A percentile compares a stretch with the other conserved stretches of the same genome.
Conservation (phyloP, 257 asterid genomes). For the Salvia hispanica region DNA sequence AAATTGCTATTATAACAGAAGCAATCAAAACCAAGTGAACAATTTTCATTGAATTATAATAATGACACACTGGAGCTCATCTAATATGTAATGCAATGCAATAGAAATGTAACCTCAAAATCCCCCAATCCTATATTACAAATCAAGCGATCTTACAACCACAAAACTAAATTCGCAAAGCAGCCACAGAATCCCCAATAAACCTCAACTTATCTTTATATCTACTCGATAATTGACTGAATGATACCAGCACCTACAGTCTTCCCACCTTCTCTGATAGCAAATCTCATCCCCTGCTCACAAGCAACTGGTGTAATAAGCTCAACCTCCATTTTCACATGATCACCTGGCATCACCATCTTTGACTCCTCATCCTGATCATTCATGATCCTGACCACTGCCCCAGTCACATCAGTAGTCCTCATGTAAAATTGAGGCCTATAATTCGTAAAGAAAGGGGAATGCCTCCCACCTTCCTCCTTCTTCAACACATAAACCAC, state of each 20-base stretch:
- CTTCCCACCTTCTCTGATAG: constrained; percentile 93
- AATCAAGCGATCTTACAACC: constrained; percentile 27
- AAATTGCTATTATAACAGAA: constrained; percentile 7
- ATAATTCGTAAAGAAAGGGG: constrained; percentile 81
- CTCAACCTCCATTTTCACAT: constrained; percentile 91
- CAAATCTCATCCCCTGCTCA: constrained; percentile 96
- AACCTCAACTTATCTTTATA: constrained; percentile 12
- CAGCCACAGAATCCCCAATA: constrained; percentile 10
- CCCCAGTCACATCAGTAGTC: constrained; percentile 85
- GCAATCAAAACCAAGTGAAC: constrained; percentile 25
- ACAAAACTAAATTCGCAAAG: constrained; percentile 7
- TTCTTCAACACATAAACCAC: constrained; percentile 94
- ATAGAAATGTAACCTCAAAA: constrained; percentile 34
- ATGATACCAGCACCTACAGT: constrained; percentile 95
- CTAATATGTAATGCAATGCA: constrained; percentile 34
- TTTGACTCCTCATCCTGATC: constrained; percentile 77
- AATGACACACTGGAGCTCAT: constrained; percentile 41
- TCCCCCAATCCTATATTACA: constrained; percentile 43
- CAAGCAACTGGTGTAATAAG: constrained; percentile 90
- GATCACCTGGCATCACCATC: constrained; percentile 98
- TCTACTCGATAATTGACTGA: constrained; percentile 68
- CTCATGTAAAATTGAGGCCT: constrained; percentile 99
- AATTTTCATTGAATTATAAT: constrained; percentile 36
- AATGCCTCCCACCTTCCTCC: constrained; percentile 98
- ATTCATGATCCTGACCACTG: constrained; percentile 51